Evolutionary conservation across 1,139 yeast genomes (phyloP), one percentile per base, ranked within the genome.

Genomic region (Scheffersomyces illinoinensis): DNA sequence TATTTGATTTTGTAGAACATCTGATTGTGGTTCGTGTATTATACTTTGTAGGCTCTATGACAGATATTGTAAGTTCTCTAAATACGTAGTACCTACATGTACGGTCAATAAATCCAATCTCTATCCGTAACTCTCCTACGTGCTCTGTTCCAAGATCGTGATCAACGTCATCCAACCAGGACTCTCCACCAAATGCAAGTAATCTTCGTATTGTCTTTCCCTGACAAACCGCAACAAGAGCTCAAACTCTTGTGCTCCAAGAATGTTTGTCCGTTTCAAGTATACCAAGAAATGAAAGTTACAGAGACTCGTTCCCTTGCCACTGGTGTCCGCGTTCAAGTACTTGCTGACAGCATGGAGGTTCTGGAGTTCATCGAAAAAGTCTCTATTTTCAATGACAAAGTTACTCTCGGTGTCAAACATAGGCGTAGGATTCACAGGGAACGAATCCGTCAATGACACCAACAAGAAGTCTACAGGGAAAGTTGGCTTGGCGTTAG

Each of bases 391-490:
- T 67, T 91, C 96, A 70, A 93, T 85, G 3, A 93, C 86, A 74
- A 91, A 93, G 10, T 76, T 70, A 5, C 53, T 56, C 18, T 75
- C 66, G 3, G 71, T 65, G 4, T 73, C 74, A 68, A 88, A 85
- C 57, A 79, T 63, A 3, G 91, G 87, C 5, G 73, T 73, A 4
- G 90, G 88, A 0, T 79, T 79, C 59, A 85, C 79, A 2, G 97
- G 97, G 83, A 95, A 95, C 1, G 99, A 97, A 72, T 95, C 98
- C 18, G 97, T 90, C 61, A 95, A 76, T 3, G 98, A 89, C 0
- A 95, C 97, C 57, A 96, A 76, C 61, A 96, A 76, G 71, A 91
- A 96, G 64, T 96, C 99, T 18, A 92, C 96, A 0, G 99, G 99
- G 73, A 96, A 93, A 6, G 97, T 92, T 0, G 99, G 98, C 69